Evolutionary conservation across 352 stramenopile genomes (phyloP).

Genomic region (Phytophthora colocasiae): DNA sequence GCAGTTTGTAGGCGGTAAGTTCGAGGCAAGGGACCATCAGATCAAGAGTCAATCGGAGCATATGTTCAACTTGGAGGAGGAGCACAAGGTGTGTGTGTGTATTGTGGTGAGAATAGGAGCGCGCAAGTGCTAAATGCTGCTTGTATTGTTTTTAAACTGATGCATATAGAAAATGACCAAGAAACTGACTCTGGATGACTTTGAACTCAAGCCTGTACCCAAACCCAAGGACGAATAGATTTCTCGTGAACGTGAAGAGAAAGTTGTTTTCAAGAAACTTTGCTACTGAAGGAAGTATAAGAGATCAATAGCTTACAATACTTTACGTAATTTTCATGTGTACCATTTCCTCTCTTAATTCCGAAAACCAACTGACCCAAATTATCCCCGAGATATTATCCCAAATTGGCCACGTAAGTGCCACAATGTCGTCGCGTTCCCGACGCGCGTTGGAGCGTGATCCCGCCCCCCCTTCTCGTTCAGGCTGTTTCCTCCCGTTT

Average conservation of each 20-base stretch:
- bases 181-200: constrained; percentile 85
- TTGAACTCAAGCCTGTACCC: constrained; percentile 87
- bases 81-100: constrained; percentile 76
- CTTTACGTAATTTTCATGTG: neutral
- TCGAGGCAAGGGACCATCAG: constrained; percentile 77
- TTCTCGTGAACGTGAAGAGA: neutral
- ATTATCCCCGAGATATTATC: constrained; percentile 3
- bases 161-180: constrained; percentile 87
- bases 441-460: constrained; percentile 13
- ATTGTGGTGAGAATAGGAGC: neutral
- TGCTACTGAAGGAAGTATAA: too few relatives aligned
- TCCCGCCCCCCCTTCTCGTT: neutral
- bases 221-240: constrained; percentile 51
- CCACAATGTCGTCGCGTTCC: constrained; percentile 23
- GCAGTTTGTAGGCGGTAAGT: constrained; percentile 87
- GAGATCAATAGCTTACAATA: too few relatives aligned
- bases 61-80: constrained; percentile 85
- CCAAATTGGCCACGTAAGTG: constrained; percentile 21
- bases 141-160: neutral
- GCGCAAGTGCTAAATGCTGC: neutral
- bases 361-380: neutral
- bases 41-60: constrained; percentile 88
- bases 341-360: constrained; percentile 1
- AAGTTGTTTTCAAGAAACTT: too few relatives aligned
- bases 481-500: neutral